Percentiles rank a stretch among this genome's conserved stretches.
phyloP scores from a whole-genome alignment of 257 asterid genomes.

The Lycium ferocissimum region DNA sequence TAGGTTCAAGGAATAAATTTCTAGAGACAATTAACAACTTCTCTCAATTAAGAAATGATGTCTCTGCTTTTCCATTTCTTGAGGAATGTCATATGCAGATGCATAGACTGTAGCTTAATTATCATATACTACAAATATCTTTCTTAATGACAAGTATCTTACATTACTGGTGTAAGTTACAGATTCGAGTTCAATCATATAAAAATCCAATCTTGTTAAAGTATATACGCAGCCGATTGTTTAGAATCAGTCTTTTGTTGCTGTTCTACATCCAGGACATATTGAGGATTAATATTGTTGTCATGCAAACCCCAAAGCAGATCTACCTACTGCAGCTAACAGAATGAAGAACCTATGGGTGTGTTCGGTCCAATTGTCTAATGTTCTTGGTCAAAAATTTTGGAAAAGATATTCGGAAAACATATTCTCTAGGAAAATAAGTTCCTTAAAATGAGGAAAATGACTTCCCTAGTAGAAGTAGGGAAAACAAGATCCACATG shows the following conservation, averaged over 20 bases:
- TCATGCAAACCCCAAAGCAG: background rate
- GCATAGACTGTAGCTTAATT: background rate
- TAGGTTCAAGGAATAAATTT: background rate
- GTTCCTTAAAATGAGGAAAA: too few species aligned
- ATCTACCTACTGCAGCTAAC: background rate
- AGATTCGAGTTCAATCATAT: background rate
- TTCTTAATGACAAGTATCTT: background rate
- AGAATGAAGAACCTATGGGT: background rate
- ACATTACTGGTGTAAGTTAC: too few species aligned
- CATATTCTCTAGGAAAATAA: too few species aligned
- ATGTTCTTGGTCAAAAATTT: too few species aligned
- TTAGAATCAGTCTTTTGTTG: background rate
- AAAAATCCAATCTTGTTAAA: background rate
- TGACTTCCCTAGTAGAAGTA: too few species aligned
- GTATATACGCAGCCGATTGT: background rate
- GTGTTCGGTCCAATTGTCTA: too few species aligned
- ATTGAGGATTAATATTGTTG: background rate
- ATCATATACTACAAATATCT: too few species aligned
- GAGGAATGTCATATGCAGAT: background rate
- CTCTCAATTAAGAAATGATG: background rate
- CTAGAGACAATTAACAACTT: too few species aligned
- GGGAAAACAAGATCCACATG: too few species aligned
- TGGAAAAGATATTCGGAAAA: too few species aligned
- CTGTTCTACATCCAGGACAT: background rate
- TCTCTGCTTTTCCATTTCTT: background rate